phyloP scores from a whole-genome alignment of 2,329 filamentous ascomycete species.

The Paramyrothecium roridum region DNA sequence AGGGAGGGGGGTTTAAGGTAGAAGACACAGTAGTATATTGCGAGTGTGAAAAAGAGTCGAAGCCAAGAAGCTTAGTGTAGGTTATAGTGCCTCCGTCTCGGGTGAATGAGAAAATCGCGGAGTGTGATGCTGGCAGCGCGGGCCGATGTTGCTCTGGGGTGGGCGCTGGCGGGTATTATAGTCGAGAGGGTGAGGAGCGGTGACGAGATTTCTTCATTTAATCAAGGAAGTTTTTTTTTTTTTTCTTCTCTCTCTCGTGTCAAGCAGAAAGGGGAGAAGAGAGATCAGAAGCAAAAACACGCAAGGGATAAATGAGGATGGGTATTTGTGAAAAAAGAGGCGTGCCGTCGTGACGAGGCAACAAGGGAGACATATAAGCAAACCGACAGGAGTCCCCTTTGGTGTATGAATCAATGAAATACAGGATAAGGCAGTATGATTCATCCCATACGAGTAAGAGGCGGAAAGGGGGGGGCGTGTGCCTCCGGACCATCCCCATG shows the following conservation, averaged over 20 bases:
- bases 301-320: not conserved
- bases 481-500: not conserved
- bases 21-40: not conserved
- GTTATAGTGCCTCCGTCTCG: not conserved
- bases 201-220: no score
- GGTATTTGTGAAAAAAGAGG: not conserved
- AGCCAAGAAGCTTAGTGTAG: not conserved
- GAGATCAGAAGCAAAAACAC: not conserved
- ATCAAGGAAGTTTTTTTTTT: not conserved
- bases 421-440: not conserved
- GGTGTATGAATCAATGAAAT: not conserved
- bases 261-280: not conserved
- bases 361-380: not conserved
- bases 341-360: not conserved
- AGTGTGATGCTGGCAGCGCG: no score
- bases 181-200: no score
- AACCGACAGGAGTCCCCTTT: not conserved
- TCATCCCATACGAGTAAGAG: not conserved
- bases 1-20: not conserved
- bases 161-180: no score
- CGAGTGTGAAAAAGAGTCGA: not conserved
- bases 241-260: no score
- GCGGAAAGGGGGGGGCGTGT: not conserved
- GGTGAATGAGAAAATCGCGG: no score
- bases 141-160: no score